Evolutionary conservation across 2,329 filamentous ascomycete genomes (phyloP).

Genomic region (Phialophora expanda): DNA sequence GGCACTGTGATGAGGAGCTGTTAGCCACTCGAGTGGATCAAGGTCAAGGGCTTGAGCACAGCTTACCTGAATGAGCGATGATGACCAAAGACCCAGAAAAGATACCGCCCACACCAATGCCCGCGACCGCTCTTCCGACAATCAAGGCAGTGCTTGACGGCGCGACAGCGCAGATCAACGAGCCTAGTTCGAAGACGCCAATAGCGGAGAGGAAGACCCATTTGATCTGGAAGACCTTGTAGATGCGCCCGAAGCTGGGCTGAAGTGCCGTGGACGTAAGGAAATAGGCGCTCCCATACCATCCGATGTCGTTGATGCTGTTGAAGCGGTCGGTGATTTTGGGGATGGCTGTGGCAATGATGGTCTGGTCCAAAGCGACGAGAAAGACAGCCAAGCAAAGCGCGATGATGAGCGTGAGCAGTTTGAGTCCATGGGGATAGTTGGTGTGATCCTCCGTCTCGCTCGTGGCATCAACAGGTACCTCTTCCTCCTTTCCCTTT

Average conservation of each 20-base stretch:
- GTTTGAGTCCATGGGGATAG: slow-evolving; percentile 34
- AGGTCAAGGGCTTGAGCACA: not conserved
- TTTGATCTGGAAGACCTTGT: slow-evolving; percentile 39
- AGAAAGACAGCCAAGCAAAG: slow-evolving; percentile 49
- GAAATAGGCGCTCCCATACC: slow-evolving; percentile 40
- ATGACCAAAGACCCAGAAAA: slow-evolving; percentile 36
- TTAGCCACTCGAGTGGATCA: not conserved
- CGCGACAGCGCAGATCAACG: slow-evolving; percentile 39
- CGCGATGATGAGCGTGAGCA: slow-evolving; percentile 44
- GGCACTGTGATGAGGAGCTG: slow-evolving; percentile 35
- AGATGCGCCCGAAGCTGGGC: slow-evolving; percentile 37
- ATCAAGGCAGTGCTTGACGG: slow-evolving; percentile 37
- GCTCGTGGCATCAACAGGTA: not conserved
- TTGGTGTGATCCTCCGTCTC: slow-evolving; percentile 36
- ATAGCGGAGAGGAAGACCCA: slow-evolving; percentile 36
- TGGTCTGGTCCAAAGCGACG: slow-evolving; percentile 47
- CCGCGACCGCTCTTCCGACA: slow-evolving; percentile 41
- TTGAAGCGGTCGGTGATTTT: slow-evolving; percentile 40
- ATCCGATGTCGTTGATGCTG: slow-evolving; percentile 38
- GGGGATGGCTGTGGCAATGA: slow-evolving; percentile 43
- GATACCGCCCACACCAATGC: slow-evolving; percentile 39
- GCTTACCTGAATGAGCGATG: slow-evolving; percentile 36
- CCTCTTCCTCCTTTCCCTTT: slow-evolving; percentile 8
- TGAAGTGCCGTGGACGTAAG: slow-evolving; percentile 40
- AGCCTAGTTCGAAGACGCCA: slow-evolving; percentile 38